Base-by-base conservation (phyloP, 805 yeast genomes). In the Kuraishia piskuri region DNA sequence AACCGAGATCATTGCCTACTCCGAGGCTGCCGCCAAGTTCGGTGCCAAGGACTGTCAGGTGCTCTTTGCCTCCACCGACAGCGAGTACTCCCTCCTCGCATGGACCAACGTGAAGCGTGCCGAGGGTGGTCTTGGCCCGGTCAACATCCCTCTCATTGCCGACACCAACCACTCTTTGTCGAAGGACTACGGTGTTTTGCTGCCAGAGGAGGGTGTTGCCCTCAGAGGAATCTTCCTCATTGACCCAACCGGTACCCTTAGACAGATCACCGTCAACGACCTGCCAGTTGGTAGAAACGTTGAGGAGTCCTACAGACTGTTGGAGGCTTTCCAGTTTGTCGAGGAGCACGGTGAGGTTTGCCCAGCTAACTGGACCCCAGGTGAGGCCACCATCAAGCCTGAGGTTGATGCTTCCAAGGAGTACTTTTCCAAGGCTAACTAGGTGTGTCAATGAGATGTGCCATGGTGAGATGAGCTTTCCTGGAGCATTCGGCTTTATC, bases 261-360 rank as follows among this genome's bases (percentile, higher is more conserved):
- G 98, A 86, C 99, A 94, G 80, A 80, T 87, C 77, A 92, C 98
- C 77, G 80, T 94, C 82, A 94, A 94, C 82, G 98, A 94, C 76
- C 86, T 92, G 73, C 97, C 99, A 73, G 99, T 94, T 63, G 99
- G 99, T 74, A 90, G 99, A 83, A 87, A 88, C 68, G 99, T 94
- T 63, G 97, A 91, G 62, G 99, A 94, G 83, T 87, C 97, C 62
- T 80, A 90, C 70, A 91, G 99, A 86, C 83, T 94, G 70, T 82
- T 94, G 59, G 98, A 94, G 73, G 99, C 97, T 64, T 94, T 94
- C 96, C 96, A 92, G 80, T 94, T 96, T 91, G 88, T 96, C 67
- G 98, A 91, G 75, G 88, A 89, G 80, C 80, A 94, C 84, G 99
- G 99, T 78, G 97, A 95, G 79, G 99, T 92, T 63, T 91, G 97